Percentiles rank a stretch among this genome's conserved stretches.
Evolutionary conservation across 352 stramenopile genomes (phyloP).

Genomic region (Phytophthora constricta): DNA sequence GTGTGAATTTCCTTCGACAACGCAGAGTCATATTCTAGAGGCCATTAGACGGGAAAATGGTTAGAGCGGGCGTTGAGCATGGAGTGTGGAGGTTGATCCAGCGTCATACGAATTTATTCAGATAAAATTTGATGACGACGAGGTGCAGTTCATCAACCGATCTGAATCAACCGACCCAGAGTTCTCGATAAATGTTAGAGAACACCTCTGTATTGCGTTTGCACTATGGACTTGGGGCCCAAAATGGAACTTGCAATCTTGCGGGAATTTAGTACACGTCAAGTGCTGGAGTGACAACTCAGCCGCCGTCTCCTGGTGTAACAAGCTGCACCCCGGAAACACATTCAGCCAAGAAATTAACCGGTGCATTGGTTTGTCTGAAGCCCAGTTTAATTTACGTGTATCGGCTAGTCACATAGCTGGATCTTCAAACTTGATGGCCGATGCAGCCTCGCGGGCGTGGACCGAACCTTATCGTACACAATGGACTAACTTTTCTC

Average conservation of each 20-base stretch:
- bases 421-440: neutral
- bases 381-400: neutral
- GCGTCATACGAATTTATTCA: too few species aligned
- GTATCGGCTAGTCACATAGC: neutral
- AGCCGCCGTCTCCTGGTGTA: neutral
- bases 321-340: neutral
- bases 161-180: too few species aligned
- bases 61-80: too few species aligned
- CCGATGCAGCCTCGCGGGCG: neutral
- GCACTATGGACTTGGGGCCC: neutral
- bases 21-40: too few species aligned
- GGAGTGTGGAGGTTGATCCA: too few species aligned
- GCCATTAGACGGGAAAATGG: too few species aligned
- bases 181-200: neutral
- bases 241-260: neutral
- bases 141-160: too few species aligned
- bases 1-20: too few species aligned
- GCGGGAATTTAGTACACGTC: neutral
- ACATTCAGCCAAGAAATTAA: neutral
- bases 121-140: too few species aligned
- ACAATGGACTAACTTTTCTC: neutral
- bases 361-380: neutral
- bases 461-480: neutral
- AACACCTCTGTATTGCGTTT: neutral
- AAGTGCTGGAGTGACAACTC: neutral